Evolutionary conservation across 257 asterid species (phyloP).

Genomic region (Jacaranda mimosifolia): DNA sequence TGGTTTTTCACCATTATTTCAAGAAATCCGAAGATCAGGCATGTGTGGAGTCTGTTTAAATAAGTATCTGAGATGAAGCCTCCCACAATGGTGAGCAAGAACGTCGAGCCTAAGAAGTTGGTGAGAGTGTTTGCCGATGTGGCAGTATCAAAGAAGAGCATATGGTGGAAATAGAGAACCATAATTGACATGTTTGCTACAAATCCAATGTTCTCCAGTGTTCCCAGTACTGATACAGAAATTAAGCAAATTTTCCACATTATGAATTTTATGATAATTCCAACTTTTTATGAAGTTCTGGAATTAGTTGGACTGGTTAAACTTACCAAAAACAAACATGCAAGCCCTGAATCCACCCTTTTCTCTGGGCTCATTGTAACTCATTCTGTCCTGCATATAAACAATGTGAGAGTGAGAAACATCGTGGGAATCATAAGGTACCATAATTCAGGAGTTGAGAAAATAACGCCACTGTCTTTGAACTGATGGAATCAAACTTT

Average conservation of each 20-base stretch:
- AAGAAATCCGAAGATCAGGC: slow-evolving; percentile 55
- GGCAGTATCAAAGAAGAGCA: slow-evolving; percentile 42
- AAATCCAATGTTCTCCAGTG: slow-evolving; percentile 57
- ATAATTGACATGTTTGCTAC: slow-evolving; percentile 58
- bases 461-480: background rate
- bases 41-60: slow-evolving; percentile 56
- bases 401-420: no score
- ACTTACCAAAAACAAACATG: slow-evolving; percentile 43
- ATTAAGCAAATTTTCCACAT: no score
- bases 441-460: slow-evolving; percentile 5
- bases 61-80: slow-evolving; percentile 65
- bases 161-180: slow-evolving; percentile 54
- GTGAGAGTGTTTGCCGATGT: slow-evolving; percentile 59
- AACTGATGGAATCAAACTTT: slow-evolving; percentile 5
- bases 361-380: background rate
- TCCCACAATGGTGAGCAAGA: slow-evolving; percentile 61
- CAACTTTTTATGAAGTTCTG: no score
- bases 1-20: slow-evolving; percentile 42
- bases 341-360: slow-evolving; percentile 50
- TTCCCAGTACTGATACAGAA: slow-evolving; percentile 41
- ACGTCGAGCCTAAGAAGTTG: slow-evolving; percentile 67
- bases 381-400: slow-evolving; percentile 23
- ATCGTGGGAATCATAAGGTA: background rate
- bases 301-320: no score
- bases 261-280: no score